phyloP scores from a whole-genome alignment of 2,329 filamentous ascomycete species.

The Didymella segeticola region DNA sequence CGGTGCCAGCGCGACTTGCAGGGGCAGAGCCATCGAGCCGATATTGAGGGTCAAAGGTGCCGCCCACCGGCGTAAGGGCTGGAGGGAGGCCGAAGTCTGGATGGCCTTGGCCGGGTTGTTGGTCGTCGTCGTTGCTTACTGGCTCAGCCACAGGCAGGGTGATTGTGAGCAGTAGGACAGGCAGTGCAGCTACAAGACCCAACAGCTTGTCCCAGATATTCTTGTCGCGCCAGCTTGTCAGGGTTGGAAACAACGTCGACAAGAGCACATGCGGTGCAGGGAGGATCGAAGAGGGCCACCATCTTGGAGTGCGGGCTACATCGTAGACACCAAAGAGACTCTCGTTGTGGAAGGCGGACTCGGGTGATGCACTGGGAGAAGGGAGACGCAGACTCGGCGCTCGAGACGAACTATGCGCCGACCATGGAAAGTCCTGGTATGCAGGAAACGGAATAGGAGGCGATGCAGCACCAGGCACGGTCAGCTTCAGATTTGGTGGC shows the following conservation, averaged over 20 bases:
- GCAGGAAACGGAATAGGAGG: slow-evolving; percentile 71
- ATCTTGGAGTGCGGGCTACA: slow-evolving; percentile 60
- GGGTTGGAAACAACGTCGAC: slow-evolving; percentile 83
- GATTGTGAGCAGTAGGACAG: slow-evolving; percentile 86
- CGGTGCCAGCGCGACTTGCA: slow-evolving; percentile 4
- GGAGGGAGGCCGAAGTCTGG: slow-evolving; percentile 43
- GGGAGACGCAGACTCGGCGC: slow-evolving; percentile 65
- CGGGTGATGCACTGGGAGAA: slow-evolving; percentile 57
- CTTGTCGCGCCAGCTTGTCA: slow-evolving; percentile 83
- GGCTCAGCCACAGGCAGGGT: slow-evolving; percentile 91
- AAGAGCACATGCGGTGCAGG: slow-evolving; percentile 75
- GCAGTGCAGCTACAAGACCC: slow-evolving; percentile 83
- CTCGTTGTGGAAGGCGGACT: slow-evolving; percentile 57
- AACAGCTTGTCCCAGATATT: slow-evolving; percentile 83
- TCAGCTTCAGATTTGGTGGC: slow-evolving; percentile 50
- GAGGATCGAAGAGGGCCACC: slow-evolving; percentile 82
- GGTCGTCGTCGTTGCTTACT: slow-evolving; percentile 54
- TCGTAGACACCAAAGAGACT: slow-evolving; percentile 50
- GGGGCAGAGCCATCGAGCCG: slow-evolving; percentile 16
- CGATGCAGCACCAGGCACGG: slow-evolving; percentile 50
- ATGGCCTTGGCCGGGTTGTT: slow-evolving; percentile 26
- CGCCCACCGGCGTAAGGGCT: slow-evolving; percentile 31
- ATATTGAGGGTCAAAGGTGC: slow-evolving; percentile 23
- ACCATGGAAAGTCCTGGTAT: slow-evolving; percentile 63
- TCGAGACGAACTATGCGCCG: slow-evolving; percentile 52